Conservation (phyloP, 164 flowering plant genomes). For the Aristolochia contorta region DNA sequence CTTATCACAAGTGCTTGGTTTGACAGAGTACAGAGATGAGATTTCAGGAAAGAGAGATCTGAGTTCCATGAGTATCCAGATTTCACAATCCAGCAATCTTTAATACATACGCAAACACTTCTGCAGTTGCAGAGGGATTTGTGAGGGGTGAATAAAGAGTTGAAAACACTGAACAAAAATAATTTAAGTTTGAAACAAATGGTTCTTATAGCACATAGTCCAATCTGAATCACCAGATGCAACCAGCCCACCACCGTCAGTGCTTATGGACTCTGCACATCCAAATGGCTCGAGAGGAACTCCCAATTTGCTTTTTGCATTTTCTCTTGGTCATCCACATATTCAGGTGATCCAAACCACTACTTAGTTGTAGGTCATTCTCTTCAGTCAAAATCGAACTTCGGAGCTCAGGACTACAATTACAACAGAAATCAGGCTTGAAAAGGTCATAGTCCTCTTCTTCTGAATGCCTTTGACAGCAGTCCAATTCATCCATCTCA, state of each 20-base stretch:
- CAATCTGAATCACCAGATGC: conserved; percentile 74
- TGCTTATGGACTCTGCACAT: conserved; percentile 67
- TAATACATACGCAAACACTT: too few species aligned
- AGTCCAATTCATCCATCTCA: conserved; percentile 74
- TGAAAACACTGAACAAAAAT: not conserved
- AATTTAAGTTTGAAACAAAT: conserved; percentile 28
- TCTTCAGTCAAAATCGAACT: conserved; percentile 8
- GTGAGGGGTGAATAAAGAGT: too few species aligned
- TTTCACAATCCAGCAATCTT: too few species aligned
- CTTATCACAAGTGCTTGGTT: too few species aligned
- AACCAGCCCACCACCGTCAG: conserved; percentile 48
- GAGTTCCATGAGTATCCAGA: too few species aligned
- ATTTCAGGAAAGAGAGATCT: too few species aligned
- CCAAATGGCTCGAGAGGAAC: conserved; percentile 14
- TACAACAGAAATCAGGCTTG: conserved; percentile 10
- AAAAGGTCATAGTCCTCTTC: conserved; percentile 35
- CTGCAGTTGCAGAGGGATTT: too few species aligned
- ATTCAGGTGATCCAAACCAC: conserved; percentile 14
- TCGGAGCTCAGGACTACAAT: conserved; percentile 5
- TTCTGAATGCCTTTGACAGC: conserved; percentile 63
- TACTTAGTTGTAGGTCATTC: conserved; percentile 8
- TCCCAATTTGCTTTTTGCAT: conserved; percentile 14
- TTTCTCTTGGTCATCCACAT: conserved; percentile 12
- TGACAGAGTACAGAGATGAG: too few species aligned
- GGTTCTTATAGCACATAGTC: conserved; percentile 47